phyloP scores from a whole-genome alignment of 257 asterid species.

The Jacaranda copaia region DNA sequence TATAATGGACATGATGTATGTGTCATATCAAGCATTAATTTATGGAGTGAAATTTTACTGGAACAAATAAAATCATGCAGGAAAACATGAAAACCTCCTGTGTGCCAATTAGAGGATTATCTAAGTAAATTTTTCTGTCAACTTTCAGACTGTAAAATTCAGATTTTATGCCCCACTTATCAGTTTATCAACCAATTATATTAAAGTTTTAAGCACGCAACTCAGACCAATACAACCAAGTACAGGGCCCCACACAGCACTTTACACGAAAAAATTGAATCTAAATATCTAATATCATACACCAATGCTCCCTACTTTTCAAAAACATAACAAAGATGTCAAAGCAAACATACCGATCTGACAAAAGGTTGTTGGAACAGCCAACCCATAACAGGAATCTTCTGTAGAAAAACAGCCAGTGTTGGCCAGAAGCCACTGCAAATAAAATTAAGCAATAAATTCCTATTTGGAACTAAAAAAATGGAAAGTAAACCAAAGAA shows the following conservation, averaged over 20 bases:
- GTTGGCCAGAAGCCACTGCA: conserved; percentile 98
- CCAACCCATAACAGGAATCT: conserved; percentile 92
- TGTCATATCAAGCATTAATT: background rate
- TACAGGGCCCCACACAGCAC: background rate
- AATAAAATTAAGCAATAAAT: conserved; percentile 8
- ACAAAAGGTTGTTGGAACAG: conserved; percentile 80
- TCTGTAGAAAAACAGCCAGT: conserved; percentile 81
- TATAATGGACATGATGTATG: background rate
- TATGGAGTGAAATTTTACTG: background rate
- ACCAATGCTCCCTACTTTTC: background rate
- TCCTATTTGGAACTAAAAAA: conserved; percentile 26
- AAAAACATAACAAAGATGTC: conserved; percentile 1
- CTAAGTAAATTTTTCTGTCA: background rate
- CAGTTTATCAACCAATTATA: background rate
- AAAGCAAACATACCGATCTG: conserved; percentile 71
- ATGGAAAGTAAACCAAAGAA: conserved; percentile 10
- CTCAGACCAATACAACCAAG: background rate
- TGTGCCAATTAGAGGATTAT: background rate
- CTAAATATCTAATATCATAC: conserved; percentile 13
- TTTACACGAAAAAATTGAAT: background rate
- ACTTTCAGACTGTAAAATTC: too few relatives aligned
- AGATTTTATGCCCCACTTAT: background rate
- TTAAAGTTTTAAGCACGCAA: background rate
- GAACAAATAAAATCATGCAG: background rate
- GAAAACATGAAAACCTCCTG: background rate